These are phyloP conservation scores for Syzygium malaccense DNA, from an alignment of 441 rosid genomes.

Conservation along the genomic window DNA sequence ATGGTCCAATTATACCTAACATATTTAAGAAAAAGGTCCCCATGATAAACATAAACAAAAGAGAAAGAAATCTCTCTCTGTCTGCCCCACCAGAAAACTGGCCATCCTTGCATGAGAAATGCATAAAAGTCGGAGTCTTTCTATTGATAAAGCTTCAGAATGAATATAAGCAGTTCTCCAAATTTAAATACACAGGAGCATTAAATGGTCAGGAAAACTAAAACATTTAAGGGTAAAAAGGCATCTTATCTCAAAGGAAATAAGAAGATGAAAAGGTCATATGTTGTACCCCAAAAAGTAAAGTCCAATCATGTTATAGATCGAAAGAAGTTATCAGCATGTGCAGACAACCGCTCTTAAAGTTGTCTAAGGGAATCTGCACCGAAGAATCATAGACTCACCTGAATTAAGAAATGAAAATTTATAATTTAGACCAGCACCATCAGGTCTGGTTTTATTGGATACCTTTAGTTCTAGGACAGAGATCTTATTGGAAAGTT, in stretches of 20 bases:
- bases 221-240: not conserved
- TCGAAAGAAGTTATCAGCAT: constrained; percentile 55
- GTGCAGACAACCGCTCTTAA: constrained; percentile 55
- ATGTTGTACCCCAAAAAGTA: constrained; percentile 83
- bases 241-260: not conserved
- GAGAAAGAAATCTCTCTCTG: not conserved
- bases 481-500: constrained; percentile 60
- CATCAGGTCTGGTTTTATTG: accelerated
- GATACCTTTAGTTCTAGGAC: not conserved
- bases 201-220: not conserved
- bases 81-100: not conserved
- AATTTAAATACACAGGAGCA: not conserved
- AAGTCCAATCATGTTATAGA: constrained; percentile 85
- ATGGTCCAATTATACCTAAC: not conserved
- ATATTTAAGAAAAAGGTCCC: not conserved
- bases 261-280: constrained; percentile 15
- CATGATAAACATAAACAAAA: not conserved
- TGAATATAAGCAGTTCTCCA: not conserved
- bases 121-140: not conserved
- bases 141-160: not conserved
- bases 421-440: not conserved
- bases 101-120: not conserved
- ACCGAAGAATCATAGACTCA: not conserved
- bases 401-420: not conserved
- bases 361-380: constrained; percentile 77